A percentile compares a stretch with the other conserved stretches of the same genome.
These are phyloP conservation scores for Brassica nigra DNA, from an alignment of 345 rosid species.

Conservation along the genomic window DNA sequence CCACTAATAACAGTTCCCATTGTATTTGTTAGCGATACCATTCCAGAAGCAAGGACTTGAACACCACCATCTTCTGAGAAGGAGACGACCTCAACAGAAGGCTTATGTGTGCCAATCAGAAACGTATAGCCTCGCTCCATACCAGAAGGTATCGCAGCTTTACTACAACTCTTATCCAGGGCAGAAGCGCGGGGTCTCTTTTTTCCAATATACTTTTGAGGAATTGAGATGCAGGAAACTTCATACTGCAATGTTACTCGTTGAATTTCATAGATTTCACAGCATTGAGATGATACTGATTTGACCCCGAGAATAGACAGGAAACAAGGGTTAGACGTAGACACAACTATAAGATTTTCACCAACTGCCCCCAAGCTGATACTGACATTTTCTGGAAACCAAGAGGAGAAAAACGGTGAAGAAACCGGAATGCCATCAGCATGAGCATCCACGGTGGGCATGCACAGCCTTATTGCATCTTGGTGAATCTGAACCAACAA, in stretches of 20 bases:
- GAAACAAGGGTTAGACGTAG: constrained; percentile 92
- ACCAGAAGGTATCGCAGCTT: constrained; percentile 59
- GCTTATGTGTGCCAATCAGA: constrained; percentile 93
- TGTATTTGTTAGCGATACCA: constrained; percentile 62
- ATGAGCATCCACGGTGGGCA: constrained; percentile 84
- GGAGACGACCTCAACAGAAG: constrained; percentile 90
- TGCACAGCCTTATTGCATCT: constrained; percentile 82
- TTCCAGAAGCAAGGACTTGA: constrained; percentile 74
- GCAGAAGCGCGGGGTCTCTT: constrained; percentile 35
- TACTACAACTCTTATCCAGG: constrained; percentile 34
- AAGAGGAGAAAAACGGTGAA: constrained; percentile 74
- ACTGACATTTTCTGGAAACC: constrained; percentile 73
- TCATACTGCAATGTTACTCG: constrained; percentile 74
- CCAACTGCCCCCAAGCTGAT: constrained; percentile 98
- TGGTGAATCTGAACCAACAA: constrained; percentile 85
- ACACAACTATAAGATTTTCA: constrained; percentile 65
- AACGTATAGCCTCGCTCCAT: constrained; percentile 62
- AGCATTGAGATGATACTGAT: constrained; percentile 53
- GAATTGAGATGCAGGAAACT: constrained; percentile 85
- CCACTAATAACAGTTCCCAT: constrained; percentile 77
- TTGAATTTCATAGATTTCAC: constrained; percentile 79
- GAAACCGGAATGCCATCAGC: constrained; percentile 71
- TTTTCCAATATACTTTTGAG: constrained; percentile 58
- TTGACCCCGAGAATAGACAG: constrained; percentile 76
- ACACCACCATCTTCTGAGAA: constrained; percentile 62